Conservation (phyloP, 1,284 basidiomycete genomes). For the Spongispora temasekensis region DNA sequence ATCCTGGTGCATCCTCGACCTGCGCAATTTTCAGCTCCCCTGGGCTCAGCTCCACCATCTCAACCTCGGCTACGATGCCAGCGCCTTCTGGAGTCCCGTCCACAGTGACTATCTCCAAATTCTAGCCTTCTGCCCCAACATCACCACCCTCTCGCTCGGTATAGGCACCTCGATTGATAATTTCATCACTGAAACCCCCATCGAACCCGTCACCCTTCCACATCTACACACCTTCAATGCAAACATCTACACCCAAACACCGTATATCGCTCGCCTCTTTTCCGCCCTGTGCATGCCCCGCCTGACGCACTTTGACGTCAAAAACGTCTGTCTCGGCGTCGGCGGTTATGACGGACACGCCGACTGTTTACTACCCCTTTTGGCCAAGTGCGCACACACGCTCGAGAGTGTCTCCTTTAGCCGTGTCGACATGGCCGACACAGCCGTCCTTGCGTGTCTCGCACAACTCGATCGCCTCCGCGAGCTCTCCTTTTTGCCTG, state of each 20-base stretch:
- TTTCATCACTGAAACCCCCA: constrained; percentile 12
- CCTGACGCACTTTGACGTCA: constrained; percentile 27
- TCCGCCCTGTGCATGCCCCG: constrained; percentile 26
- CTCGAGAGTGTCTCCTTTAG: constrained; percentile 30
- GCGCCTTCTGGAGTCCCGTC: constrained; percentile 31
- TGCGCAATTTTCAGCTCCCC: constrained; percentile 28
- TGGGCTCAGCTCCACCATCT: constrained; percentile 34
- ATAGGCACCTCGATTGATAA: too few relatives aligned
- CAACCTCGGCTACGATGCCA: constrained; percentile 31
- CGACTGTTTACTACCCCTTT: constrained; percentile 32
- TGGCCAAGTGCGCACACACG: constrained; percentile 30
- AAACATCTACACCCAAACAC: constrained; percentile 30
- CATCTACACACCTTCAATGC: constrained; percentile 30
- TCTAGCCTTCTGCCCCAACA: constrained; percentile 29
- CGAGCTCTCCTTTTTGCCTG: constrained; percentile 25
- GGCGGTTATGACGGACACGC: constrained; percentile 28
- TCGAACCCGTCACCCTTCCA: constrained; percentile 27
- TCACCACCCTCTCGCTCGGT: constrained; percentile 30
- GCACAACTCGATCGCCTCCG: constrained; percentile 20
- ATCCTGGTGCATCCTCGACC: constrained; percentile 34
- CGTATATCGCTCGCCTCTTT: constrained; percentile 29
- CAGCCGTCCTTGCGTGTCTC: constrained; percentile 23
- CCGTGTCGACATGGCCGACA: constrained; percentile 28
- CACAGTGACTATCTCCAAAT: constrained; percentile 32
- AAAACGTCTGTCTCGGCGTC: constrained; percentile 30